Percentiles rank a stretch among this genome's conserved stretches.
Evolutionary conservation across 345 rosid species (phyloP).

Genomic region (Salix arbutifolia): DNA sequence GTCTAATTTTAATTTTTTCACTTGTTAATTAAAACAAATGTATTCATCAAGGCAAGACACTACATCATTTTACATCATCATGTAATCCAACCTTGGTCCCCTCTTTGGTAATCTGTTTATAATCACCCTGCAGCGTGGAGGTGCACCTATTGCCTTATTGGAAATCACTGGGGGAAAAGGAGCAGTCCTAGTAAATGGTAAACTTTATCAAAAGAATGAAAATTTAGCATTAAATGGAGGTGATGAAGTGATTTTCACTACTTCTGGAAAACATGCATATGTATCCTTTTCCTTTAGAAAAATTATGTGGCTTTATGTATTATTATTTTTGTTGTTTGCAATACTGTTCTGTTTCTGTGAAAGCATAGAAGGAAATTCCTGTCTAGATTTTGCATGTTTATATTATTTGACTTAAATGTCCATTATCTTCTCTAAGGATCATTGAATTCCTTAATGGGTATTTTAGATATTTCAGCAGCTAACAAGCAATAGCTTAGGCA

Average conservation of each 20-base stretch:
- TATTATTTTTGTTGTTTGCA: background rate
- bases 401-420: slow-evolving; percentile 16
- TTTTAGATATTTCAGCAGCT: slow-evolving; percentile 84
- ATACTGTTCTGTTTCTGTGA: background rate
- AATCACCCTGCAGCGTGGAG: slow-evolving; percentile 45
- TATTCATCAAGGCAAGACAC: background rate
- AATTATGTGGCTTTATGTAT: background rate
- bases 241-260: slow-evolving; percentile 79
- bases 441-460: slow-evolving; percentile 43
- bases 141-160: slow-evolving; percentile 55
- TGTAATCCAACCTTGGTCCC: background rate
- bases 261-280: slow-evolving; percentile 75
- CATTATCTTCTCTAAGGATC: background rate
- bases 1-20: background rate
- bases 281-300: slow-evolving; percentile 58
- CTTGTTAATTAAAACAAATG: background rate
- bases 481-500: slow-evolving; percentile 51
- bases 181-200: slow-evolving; percentile 80
- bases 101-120: background rate
- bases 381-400: background rate
- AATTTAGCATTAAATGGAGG: slow-evolving; percentile 65
- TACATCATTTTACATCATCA: background rate
- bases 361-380: background rate
- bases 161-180: slow-evolving; percentile 81
- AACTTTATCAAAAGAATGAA: slow-evolving; percentile 42